Evolutionary conservation across 345 rosid genomes (phyloP).

Genomic region (Cardamine resedifolia): DNA sequence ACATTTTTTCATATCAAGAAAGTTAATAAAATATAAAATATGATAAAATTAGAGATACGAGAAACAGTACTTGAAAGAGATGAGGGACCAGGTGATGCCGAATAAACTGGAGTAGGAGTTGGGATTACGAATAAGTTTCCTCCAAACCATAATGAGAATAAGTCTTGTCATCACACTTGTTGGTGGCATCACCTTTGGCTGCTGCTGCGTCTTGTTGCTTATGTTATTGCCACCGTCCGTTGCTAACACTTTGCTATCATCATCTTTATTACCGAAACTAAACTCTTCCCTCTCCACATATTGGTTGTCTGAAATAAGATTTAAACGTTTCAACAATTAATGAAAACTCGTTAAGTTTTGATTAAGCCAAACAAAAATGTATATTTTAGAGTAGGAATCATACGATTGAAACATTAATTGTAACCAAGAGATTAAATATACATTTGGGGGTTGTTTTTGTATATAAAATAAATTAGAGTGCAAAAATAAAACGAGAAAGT

Average conservation of each 20-base stretch:
- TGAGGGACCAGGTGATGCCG: slow-evolving; percentile 89
- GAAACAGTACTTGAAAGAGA: slow-evolving; percentile 72
- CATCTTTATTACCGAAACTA: slow-evolving; percentile 64
- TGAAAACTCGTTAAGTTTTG: not conserved
- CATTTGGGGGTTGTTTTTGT: not conserved
- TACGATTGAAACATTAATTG: not conserved
- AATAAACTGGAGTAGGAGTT: slow-evolving; percentile 95
- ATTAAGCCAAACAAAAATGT: not conserved
- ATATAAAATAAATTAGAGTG: not conserved
- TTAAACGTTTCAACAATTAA: not conserved
- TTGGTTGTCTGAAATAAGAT: slow-evolving; percentile 48
- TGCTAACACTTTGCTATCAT: slow-evolving; percentile 50
- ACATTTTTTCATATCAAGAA: not conserved
- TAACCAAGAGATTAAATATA: not conserved
- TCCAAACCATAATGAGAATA: slow-evolving; percentile 98
- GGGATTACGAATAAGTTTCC: slow-evolving; percentile 97
- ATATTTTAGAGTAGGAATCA: not conserved
- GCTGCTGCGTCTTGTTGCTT: slow-evolving; percentile 30
- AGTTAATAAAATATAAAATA: not conserved
- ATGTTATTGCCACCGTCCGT: slow-evolving; percentile 50
- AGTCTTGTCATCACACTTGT: slow-evolving; percentile 98
- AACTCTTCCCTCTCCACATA: slow-evolving; percentile 76
- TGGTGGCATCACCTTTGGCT: slow-evolving; percentile 80
- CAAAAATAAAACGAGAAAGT: not conserved
- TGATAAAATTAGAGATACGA: not conserved